Percentiles rank a stretch among this genome's conserved stretches.
phyloP scores from a whole-genome alignment of 2,329 filamentous ascomycete genomes.

The Fusarium secorum region DNA sequence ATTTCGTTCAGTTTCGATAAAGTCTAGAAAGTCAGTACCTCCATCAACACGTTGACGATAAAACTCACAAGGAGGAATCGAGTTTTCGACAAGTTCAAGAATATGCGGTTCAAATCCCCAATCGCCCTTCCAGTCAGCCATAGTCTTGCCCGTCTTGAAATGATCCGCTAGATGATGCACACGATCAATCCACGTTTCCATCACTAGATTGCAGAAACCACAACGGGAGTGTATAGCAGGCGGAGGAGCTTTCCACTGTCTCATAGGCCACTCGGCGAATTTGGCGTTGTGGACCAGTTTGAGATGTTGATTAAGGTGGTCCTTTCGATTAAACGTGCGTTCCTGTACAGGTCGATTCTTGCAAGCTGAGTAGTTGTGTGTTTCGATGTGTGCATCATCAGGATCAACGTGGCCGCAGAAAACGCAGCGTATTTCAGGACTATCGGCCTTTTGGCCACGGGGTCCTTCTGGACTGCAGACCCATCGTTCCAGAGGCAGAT shows the following conservation, averaged over 20 bases:
- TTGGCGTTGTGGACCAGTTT: slow-evolving; percentile 53
- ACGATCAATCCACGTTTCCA: slow-evolving; percentile 49
- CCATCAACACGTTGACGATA: fast-evolving
- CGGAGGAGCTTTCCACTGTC: slow-evolving; percentile 49
- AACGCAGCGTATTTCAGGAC: slow-evolving; percentile 42
- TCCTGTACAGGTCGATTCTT: slow-evolving; percentile 57
- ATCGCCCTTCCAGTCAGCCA: slow-evolving; percentile 54
- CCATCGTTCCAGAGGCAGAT: slow-evolving; percentile 55
- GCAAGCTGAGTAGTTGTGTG: slow-evolving; percentile 54
- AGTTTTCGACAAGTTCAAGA: slow-evolving; percentile 50
- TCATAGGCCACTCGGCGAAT: slow-evolving; percentile 39
- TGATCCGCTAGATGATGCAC: slow-evolving; percentile 52
- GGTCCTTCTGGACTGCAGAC: slow-evolving; percentile 51
- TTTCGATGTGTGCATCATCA: slow-evolving; percentile 45
- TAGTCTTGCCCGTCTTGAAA: slow-evolving; percentile 52
- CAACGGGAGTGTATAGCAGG: slow-evolving; percentile 50
- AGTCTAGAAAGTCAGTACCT: neutral
- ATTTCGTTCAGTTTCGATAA: slow-evolving; percentile 36
- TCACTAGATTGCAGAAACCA: slow-evolving; percentile 49
- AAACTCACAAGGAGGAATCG: slow-evolving; percentile 51
- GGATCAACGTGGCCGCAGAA: slow-evolving; percentile 49
- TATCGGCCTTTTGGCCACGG: slow-evolving; percentile 48
- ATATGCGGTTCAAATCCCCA: slow-evolving; percentile 53
- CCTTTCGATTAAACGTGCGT: slow-evolving; percentile 54
- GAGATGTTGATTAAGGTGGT: slow-evolving; percentile 53